phyloP scores from a whole-genome alignment of 1,284 basidiomycete species.

The Leccinum huronense region DNA sequence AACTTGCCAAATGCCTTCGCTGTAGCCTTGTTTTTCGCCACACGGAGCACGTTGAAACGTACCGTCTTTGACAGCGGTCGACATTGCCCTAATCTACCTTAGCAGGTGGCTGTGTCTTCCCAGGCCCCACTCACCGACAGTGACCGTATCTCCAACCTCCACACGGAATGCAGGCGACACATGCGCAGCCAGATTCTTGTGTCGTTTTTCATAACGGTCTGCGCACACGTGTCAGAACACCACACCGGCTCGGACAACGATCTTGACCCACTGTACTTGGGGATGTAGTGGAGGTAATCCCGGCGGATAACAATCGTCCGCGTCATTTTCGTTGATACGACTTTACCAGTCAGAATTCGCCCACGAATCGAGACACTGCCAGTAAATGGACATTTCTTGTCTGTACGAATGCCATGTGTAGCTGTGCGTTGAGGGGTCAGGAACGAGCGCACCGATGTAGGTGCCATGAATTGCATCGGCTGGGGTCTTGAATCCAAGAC shows the following conservation, averaged over 20 bases:
- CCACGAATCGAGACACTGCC: slow-evolving; percentile 97
- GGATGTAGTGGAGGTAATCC: slow-evolving; percentile 98
- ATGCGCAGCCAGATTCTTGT: slow-evolving; percentile 98
- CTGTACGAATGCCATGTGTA: slow-evolving; percentile 41
- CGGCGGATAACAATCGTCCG: slow-evolving; percentile 98
- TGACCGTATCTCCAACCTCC: slow-evolving; percentile 89
- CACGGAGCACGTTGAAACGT: slow-evolving; percentile 96
- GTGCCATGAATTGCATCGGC: slow-evolving; percentile 94
- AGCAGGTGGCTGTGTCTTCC: slow-evolving; percentile 1
- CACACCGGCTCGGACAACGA: neutral
- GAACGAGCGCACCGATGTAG: slow-evolving; percentile 79
- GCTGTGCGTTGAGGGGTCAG: neutral
- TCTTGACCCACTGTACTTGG: slow-evolving; percentile 85
- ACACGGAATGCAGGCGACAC: slow-evolving; percentile 99
- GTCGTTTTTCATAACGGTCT: slow-evolving; percentile 96
- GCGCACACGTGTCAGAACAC: slow-evolving; percentile 19
- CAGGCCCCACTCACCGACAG: slow-evolving; percentile 74
- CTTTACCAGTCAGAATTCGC: slow-evolving; percentile 96
- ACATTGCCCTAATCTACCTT: slow-evolving; percentile 74
- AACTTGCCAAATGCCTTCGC: slow-evolving; percentile 94
- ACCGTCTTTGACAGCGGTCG: slow-evolving; percentile 99
- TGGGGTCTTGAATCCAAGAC: slow-evolving; percentile 96
- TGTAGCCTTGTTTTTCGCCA: slow-evolving; percentile 85
- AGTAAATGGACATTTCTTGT: slow-evolving; percentile 99
- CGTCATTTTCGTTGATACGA: slow-evolving; percentile 99